Conservation (phyloP, 768 basidiomycete species). For the Podaxis pistillaris region DNA sequence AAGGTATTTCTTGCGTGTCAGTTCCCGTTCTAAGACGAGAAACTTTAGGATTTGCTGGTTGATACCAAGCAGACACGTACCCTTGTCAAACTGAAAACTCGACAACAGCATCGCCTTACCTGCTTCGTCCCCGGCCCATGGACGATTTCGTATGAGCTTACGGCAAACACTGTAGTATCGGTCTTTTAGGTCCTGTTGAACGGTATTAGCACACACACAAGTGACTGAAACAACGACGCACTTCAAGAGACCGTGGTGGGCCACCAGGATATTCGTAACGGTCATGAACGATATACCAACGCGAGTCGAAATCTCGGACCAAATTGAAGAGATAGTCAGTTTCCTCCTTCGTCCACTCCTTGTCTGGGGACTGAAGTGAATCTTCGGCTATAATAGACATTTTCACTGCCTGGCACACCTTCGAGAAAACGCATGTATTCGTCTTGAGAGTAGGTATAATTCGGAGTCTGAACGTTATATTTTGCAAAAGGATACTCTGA, state of each 20-base stretch:
- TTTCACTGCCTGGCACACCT: constrained; percentile 41
- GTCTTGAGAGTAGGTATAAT: constrained; percentile 76
- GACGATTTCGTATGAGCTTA: constrained; percentile 79
- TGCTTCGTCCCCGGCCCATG: constrained; percentile 81
- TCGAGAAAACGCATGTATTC: constrained; percentile 83
- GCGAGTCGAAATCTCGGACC: constrained; percentile 77
- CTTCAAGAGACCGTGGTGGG: constrained; percentile 65
- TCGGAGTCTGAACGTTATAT: constrained; percentile 69
- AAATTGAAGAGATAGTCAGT: constrained; percentile 89
- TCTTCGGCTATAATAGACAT: background rate
- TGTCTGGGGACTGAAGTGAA: constrained; percentile 43
- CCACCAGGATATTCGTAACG: constrained; percentile 78
- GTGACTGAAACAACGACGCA: constrained; percentile 25
- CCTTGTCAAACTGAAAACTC: constrained; percentile 86
- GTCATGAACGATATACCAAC: constrained; percentile 90
- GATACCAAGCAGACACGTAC: constrained; percentile 32
- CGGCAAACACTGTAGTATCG: constrained; percentile 92
- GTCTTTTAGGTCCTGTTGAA: constrained; percentile 81
- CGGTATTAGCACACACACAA: constrained; percentile 5
- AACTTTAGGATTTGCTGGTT: background rate
- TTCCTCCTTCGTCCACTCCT: constrained; percentile 89
- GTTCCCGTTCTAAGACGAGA: constrained; percentile 67
- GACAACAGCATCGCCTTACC: constrained; percentile 64
- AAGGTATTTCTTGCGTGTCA: constrained; percentile 85
- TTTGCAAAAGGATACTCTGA: constrained; percentile 79